Evolutionary conservation across 1,284 basidiomycete species (phyloP), one percentile per base, ranked within the genome.

Genomic region (Moesziomyces aphidis): DNA sequence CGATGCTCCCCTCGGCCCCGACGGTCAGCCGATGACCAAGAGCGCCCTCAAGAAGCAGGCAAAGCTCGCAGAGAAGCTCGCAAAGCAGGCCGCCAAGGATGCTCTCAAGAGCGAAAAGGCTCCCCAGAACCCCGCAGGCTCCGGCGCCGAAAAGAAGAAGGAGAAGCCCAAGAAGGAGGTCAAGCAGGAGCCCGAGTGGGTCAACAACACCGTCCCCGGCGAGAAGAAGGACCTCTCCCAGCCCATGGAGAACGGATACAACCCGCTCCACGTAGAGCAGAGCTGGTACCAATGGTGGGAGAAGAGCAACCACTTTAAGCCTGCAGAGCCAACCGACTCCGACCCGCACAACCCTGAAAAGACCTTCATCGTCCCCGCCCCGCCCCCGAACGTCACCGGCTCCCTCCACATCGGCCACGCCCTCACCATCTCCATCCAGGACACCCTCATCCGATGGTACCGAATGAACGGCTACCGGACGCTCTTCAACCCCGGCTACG

Each of bases 211-310:
- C 45, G 58, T 69, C 24, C 59, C 76, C 3, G 82, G 82, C 46
- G 73, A 83, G 26, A 83, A 82, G 71, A 84, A 84, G 68, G 81
- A 98, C 86, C 88, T 97, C 66, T 90, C 92, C 4, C 88, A 91
- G 73, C 92, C 94, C 7, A 95, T 97, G 91, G 89, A 92, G 13
- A 88, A 89, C 34, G 93, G 92, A 5, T 99, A 98, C 87, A 96
- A 99, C 85, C 97, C 96, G 13, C 91, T 92, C 75, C 93, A 94
- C 55, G 92, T 99, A 72, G 97, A 99, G 85, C 89, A 95, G 7
- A 92, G 94, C 11, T 98, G 97, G 94, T 99, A 97, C 84, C 94
- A 96, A 80, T 99, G 97, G 97, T 99, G 97, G 97, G 88, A 91
- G 60, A 89, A 90, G 28, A 88, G 92, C 84, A 93, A 93, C 13